Evolutionary conservation across 1,284 basidiomycete species (phyloP).

Genomic region (Naganishia sp.): DNA sequence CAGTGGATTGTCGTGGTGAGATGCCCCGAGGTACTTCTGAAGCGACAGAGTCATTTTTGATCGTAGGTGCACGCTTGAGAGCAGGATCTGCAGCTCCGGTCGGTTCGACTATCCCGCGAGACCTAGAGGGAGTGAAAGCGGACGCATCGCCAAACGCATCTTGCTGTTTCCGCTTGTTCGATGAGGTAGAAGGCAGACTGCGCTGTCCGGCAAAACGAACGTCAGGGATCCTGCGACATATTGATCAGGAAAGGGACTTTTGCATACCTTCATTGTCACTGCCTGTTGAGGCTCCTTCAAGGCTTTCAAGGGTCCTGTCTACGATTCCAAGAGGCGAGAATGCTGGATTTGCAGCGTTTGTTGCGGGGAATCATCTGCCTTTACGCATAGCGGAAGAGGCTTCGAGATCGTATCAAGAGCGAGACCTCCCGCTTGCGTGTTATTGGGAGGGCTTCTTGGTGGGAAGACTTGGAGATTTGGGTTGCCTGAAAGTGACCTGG

Average conservation of each 20-base stretch:
- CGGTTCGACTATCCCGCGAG: not conserved
- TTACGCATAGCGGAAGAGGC: too few relatives aligned
- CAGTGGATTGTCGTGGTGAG: not conserved
- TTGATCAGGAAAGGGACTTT: not conserved
- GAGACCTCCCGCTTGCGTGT: not conserved
- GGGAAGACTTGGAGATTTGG: too few relatives aligned
- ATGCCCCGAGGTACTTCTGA: too few relatives aligned
- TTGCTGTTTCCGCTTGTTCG: constrained; percentile 23
- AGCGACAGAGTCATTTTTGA: too few relatives aligned
- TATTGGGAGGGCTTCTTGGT: too few relatives aligned
- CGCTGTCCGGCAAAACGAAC: not conserved
- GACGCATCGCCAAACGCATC: constrained; percentile 15
- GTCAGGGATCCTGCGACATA: not conserved
- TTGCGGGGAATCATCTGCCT: too few relatives aligned
- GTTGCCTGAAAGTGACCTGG: too few relatives aligned
- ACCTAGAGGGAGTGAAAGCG: not conserved
- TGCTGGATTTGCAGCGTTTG: too few relatives aligned
- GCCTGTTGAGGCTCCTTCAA: too few relatives aligned
- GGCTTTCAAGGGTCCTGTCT: too few relatives aligned
- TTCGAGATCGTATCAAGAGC: not conserved
- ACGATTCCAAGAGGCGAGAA: too few relatives aligned
- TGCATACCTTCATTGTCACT: constrained; percentile 7
- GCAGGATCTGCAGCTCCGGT: not conserved
- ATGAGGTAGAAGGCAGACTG: constrained; percentile 20
- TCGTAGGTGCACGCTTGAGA: not conserved